Evolutionary conservation across 2,329 filamentous ascomycete species (phyloP), one percentile per base, ranked within the genome.

Genomic region (Diplodia mutila): DNA sequence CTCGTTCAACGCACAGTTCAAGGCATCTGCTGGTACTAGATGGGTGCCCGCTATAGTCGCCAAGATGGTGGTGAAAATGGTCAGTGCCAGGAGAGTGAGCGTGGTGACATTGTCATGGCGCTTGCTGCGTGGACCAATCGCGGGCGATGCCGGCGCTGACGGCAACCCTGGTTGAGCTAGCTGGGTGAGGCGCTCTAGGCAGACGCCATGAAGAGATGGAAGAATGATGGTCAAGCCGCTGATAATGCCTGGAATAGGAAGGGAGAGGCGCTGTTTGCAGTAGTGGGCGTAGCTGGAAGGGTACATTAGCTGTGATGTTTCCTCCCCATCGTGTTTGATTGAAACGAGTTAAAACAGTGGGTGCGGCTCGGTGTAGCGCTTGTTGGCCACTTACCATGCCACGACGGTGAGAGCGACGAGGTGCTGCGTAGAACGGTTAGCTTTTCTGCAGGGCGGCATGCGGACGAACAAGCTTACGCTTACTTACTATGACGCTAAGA

Each of bases 1-100:
- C 1, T 78, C 78, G 3, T 85, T 78, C 11, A 91, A 76, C 3
- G 78, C 76, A 73, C 88, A 90, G 8, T 77, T 68, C 5, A 79
- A 70, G 1, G 69, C 73, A 3, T 70, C 71, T 0, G 72, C 48
- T 11, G 57, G 66, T 2, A 71, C 69, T 27, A 79, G 68, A 63
- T 78, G 73, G 3, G 74, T 76, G 5, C 77, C 77, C 0, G 75
- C 74, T 0, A 80, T 71, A 0, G 79, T 80, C 1, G 77, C 78
- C 14, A 80, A 68, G 12, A 76, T 74, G n/a, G 76, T 75, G 61
- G 77, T 74, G 67, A 75, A 77, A 61, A 78, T 71, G 64, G 77
- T 70, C 39, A 78, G 68, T 48, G 52, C 25, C 4, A 65, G 21
- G 18, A 42, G 72, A 71, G 72, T 8, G 71, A 67, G 27, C 69